Conservation (phyloP, 805 yeast genomes). For the Nakazawaea anatomiae region DNA sequence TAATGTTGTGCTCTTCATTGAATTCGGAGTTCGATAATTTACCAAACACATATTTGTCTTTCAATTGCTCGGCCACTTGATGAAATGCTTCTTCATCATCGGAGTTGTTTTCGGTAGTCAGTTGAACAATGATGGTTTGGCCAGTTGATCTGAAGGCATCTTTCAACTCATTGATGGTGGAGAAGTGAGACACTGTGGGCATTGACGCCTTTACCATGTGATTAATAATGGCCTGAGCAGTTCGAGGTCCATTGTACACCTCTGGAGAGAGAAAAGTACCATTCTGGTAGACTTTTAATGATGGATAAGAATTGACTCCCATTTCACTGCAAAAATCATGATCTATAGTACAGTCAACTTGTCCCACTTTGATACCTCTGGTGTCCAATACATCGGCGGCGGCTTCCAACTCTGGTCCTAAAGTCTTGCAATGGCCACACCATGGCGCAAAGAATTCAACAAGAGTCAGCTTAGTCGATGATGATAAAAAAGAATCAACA, state of each 20-base stretch:
- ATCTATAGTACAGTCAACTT: constrained; percentile 79
- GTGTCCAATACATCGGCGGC: constrained; percentile 64
- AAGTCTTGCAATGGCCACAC: constrained; percentile 93
- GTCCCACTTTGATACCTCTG: constrained; percentile 67
- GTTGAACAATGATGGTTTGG: neutral
- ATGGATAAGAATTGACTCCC: constrained; percentile 78
- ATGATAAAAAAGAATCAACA: constrained; percentile 53
- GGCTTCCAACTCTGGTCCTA: constrained; percentile 73
- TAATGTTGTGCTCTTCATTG: constrained; percentile 25
- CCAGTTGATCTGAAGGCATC: constrained; percentile 18
- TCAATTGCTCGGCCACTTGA: constrained; percentile 53
- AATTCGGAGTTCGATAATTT: constrained; percentile 26
- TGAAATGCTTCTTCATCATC: constrained; percentile 35
- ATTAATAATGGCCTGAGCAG: constrained; percentile 65
- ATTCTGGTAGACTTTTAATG: constrained; percentile 68
- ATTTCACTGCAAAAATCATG: constrained; percentile 61
- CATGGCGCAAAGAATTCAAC: constrained; percentile 94
- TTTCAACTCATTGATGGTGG: neutral
- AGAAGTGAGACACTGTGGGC: neutral
- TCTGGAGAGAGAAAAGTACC: constrained; percentile 29
- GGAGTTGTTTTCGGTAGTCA: neutral
- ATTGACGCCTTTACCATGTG: constrained; percentile 58
- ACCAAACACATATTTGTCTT: constrained; percentile 61
- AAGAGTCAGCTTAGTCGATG: constrained; percentile 67
- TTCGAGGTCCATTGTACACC: constrained; percentile 83